Evolutionary conservation across 2,329 filamentous ascomycete species (phyloP), one percentile per base, ranked within the genome.

Genomic region (Helicocarpus griseus): DNA sequence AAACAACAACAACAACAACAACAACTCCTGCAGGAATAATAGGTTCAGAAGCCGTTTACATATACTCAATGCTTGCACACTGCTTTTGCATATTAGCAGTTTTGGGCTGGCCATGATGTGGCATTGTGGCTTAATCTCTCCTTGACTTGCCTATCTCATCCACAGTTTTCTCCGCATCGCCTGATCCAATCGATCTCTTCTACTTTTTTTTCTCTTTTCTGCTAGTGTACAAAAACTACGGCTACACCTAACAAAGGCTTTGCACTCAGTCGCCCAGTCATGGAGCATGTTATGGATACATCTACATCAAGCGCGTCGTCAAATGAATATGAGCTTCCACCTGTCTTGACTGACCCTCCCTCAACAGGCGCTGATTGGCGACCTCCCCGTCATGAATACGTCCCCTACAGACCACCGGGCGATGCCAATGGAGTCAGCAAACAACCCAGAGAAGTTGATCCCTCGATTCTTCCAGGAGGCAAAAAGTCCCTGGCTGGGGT

Each of bases 401-500:
- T 24, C 3, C 48, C 48, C 26, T 50, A 50, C 17, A 41, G 39
- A 22, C 48, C 38, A 17, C 29, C 33, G 11, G 13, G 24, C 35
- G 11, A 36, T 28, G 8, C 19, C n/a, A 50, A 50, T 17, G 22
- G 19, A 13, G 38, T 19, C 33, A 39, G 33, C n/a, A 49, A 49
- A 31, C 24, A 21, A 14, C 35, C 35, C 2, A 50, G 21, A 26
- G 39, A 24, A 33, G 40, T 63, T 41, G 63, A 72, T 54, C 45
- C 55, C 3, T 59, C 62, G 29, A 65, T 64, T 54, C 65, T 67
- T 49, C 69, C 70, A 4, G 54, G 59, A 9, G 72, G 71, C 52
- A 60, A 62, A 11, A 70, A 69, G 53, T 72, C 72, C 2, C 66
- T 75, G 26, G 63, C 68, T 1, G 70, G 71, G 5, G 71, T 75